Evolutionary conservation across 805 yeast species (phyloP).

Genomic region (Saccharomycopsis sp.): DNA sequence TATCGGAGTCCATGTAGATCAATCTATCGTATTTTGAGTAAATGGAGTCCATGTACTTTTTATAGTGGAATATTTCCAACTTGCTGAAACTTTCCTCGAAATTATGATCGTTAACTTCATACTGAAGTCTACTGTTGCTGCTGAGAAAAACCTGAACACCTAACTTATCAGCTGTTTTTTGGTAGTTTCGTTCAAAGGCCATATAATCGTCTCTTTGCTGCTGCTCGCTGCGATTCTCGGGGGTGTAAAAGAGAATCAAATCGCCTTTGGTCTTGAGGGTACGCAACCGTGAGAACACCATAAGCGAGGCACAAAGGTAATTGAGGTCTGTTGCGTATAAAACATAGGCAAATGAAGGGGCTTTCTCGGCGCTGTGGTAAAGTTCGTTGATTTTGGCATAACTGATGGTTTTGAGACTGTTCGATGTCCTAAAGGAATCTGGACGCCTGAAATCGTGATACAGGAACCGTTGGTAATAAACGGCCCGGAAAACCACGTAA

Average conservation of each 20-base stretch:
- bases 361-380: slow-evolving; percentile 30
- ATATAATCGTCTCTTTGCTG: slow-evolving; percentile 22
- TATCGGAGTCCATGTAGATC: slow-evolving; percentile 54
- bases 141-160: slow-evolving; percentile 26
- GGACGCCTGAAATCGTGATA: background rate
- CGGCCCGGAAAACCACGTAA: background rate
- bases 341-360: slow-evolving; percentile 44
- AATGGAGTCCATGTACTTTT: background rate
- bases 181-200: slow-evolving; percentile 16
- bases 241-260: slow-evolving; percentile 35
- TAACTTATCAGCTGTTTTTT: slow-evolving; percentile 18
- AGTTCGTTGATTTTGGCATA: slow-evolving; percentile 22
- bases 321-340: slow-evolving; percentile 50
- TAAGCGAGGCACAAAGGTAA: slow-evolving; percentile 46
- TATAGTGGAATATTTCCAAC: slow-evolving; percentile 42
- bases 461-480: background rate
- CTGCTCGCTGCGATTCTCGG: background rate
- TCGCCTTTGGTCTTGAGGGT: slow-evolving; percentile 37
- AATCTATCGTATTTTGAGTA: slow-evolving; percentile 37
- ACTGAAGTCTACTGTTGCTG: slow-evolving; percentile 17
- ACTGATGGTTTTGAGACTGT: background rate
- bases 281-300: slow-evolving; percentile 38
- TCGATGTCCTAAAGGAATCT: background rate
- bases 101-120: slow-evolving; percentile 24
- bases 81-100: slow-evolving; percentile 54